Base-by-base conservation (phyloP, 257 asterid species). In the Jacaranda mimosifolia region DNA sequence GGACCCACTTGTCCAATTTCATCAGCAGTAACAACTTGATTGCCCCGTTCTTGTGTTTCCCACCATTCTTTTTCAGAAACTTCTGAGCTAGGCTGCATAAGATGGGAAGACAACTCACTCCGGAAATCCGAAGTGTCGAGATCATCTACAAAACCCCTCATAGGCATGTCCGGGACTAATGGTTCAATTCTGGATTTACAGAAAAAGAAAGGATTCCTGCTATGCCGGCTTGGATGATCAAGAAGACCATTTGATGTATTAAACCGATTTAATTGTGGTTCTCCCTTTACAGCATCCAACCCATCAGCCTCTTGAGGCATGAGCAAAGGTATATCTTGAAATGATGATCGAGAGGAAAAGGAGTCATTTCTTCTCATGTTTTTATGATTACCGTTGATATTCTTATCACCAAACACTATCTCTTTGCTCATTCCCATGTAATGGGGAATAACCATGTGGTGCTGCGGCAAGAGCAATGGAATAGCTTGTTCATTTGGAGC, bases 381-480 rank as follows among this genome's bases (percentile, higher is more conserved):
- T 81, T 67, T 76, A 64, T 60, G 77, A 68, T 73, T 73, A 36
- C 64, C 75, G 40, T 35, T 84, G 52, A 58, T 64, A 69, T 79
- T 69, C 59, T 63, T 75, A 68, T 56, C 55, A 40, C 58, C 86
- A 65, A 7, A 58, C 42, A 63, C 85, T 58, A 63, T 40, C 77
- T 82, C 90, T 49, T 57, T 66, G 77, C 69, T 68, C 60, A 66
- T 79, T 75, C 92, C 92, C 88, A 87, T 79, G 79, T 89, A 89
- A 71, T 89, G 94, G 45, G 94, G 94, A 79, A 89, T 89, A 63
- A 89, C 94, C 94, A 89, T 89, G 86, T 89, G 91, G 12, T 89
- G 92, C 74, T 83, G 91, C 74, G 94, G 94, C 87, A 89, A 80
- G 60, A 89, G 94, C 40, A 89, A 82, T 72, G 94, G 94, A 72